Evolutionary conservation across 257 asterid species (phyloP), one percentile per base, ranked within the genome.

Genomic region (Fraxinus cuspidata): DNA sequence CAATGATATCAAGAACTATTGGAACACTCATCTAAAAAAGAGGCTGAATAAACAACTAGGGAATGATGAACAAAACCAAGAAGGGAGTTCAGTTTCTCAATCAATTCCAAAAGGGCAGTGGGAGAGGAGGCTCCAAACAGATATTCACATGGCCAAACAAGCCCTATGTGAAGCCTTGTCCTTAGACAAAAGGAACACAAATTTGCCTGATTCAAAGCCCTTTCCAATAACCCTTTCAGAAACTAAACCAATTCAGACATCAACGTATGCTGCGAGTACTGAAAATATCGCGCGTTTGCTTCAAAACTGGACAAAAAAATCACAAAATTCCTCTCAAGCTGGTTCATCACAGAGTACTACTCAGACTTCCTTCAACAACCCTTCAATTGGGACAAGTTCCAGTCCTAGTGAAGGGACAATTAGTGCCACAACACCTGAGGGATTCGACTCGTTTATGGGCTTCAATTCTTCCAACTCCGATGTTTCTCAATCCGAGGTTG

Each of bases 61-160:
- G 2, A 67, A 32, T 16, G 89, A 80, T 29, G 84, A 78, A 0
- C 74, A 73, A 7, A 74, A 74, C 2, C 47, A 74, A 73, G 78
- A 69, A 13, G 91, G 83, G 0, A 81, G 74, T 25, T 34, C 88
- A 0, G 37, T 7, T 37, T 82, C 89, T 21, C 74, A 84, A 77
- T 81, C 92, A 12, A 71, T 76, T 34, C 81, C 90, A 6, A 91
- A 91, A 72, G 96, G 96, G 32, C 94, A 88, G 81, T 91, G 96
- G 96, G 96, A 91, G 73, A 86, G 90, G 73, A 87, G 90, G 87
- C 96, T 91, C 8, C 96, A 89, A 81, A 89, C 96, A 0, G 92
- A 91, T 81, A 89, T 91, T n/a, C 89, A 91, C 81, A 83, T 74
- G 86, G 96, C 96, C 18, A 91, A 89, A 81, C 89, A 89, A 80